Percentiles rank a stretch among this genome's conserved stretches.
Evolutionary conservation across 768 basidiomycete genomes (phyloP).

Genomic region (Scleroderma citrinum): DNA sequence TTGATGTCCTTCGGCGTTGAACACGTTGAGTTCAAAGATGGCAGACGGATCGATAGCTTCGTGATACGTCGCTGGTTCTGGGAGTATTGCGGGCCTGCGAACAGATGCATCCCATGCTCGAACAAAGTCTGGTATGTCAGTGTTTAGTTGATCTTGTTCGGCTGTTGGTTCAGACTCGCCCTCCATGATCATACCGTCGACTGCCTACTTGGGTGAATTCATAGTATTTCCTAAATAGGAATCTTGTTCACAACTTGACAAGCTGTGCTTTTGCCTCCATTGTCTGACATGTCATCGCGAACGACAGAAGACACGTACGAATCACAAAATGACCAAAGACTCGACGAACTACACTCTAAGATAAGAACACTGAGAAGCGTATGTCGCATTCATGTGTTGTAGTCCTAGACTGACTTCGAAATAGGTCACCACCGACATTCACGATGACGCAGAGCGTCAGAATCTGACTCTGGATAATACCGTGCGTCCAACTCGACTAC

Average conservation of each 20-base stretch:
- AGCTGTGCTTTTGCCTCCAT: background rate
- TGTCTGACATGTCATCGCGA: slow-evolving; percentile 29
- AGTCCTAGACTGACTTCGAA: background rate
- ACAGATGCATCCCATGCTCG: slow-evolving; percentile 20
- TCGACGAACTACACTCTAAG: slow-evolving; percentile 83
- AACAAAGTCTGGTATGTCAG: slow-evolving; percentile 11
- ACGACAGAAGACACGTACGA: slow-evolving; percentile 72
- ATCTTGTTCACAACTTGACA: background rate
- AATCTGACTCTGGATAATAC: slow-evolving; percentile 74
- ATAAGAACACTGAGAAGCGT: slow-evolving; percentile 79
- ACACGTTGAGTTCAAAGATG: slow-evolving; percentile 25
- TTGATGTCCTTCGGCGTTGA: slow-evolving; percentile 10
- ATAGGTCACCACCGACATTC: slow-evolving; percentile 84
- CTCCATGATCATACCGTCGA: background rate
- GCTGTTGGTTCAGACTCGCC: background rate
- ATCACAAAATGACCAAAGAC: slow-evolving; percentile 75
- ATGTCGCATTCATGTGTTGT: slow-evolving; percentile 15
- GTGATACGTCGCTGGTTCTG: slow-evolving; percentile 15
- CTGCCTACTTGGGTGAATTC: background rate
- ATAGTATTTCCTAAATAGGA: background rate
- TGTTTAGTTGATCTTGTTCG: background rate
- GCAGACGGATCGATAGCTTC: slow-evolving; percentile 11
- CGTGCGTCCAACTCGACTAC: slow-evolving; percentile 36
- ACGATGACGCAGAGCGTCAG: slow-evolving; percentile 80
- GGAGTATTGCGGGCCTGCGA: slow-evolving; percentile 21